A percentile compares a stretch with the other conserved stretches of the same genome.
Evolutionary conservation across 805 yeast species (phyloP).

Genomic region (Millerago galiae): DNA sequence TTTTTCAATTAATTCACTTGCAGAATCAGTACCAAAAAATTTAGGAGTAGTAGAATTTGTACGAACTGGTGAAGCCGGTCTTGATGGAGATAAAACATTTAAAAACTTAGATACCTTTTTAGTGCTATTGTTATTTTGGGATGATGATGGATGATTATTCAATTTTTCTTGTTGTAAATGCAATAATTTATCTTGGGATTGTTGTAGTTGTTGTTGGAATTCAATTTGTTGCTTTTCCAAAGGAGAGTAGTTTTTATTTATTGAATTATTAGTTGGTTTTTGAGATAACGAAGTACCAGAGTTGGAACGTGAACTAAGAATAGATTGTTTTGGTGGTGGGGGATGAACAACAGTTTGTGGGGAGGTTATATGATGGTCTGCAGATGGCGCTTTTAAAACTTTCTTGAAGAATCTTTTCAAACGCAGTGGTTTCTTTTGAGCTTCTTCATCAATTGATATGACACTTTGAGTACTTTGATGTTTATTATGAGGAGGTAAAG

Average conservation of each 20-base stretch:
- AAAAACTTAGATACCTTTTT: slow-evolving; percentile 18
- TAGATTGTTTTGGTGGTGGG: background rate
- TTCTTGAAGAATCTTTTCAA: slow-evolving; percentile 50
- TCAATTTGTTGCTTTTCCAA: slow-evolving; percentile 9
- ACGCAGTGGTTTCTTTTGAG: slow-evolving; percentile 18
- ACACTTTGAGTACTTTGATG: background rate
- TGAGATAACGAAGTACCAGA: background rate
- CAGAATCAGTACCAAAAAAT: slow-evolving; percentile 33
- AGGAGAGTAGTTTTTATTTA: background rate
- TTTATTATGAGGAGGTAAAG: slow-evolving; percentile 2
- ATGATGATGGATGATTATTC: slow-evolving; percentile 2
- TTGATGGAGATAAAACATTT: slow-evolving; percentile 19
- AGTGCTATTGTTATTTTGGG: slow-evolving; percentile 4
- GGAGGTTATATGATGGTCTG: slow-evolving; percentile 7
- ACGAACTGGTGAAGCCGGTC: slow-evolving; percentile 9
- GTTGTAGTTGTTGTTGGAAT: slow-evolving; percentile 8
- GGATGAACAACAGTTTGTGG: slow-evolving; percentile 9
- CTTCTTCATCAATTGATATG: background rate
- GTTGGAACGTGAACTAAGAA: background rate
- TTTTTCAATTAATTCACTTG: slow-evolving; percentile 42
- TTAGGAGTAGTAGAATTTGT: slow-evolving; percentile 14
- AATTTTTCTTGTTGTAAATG: slow-evolving; percentile 6
- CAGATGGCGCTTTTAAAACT: slow-evolving; percentile 19
- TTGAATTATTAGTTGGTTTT: background rate
- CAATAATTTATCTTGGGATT: slow-evolving; percentile 5